Evolutionary conservation across 495 filamentous ascomycete genomes (phyloP).

Genomic region (Emericellopsis terricola): DNA sequence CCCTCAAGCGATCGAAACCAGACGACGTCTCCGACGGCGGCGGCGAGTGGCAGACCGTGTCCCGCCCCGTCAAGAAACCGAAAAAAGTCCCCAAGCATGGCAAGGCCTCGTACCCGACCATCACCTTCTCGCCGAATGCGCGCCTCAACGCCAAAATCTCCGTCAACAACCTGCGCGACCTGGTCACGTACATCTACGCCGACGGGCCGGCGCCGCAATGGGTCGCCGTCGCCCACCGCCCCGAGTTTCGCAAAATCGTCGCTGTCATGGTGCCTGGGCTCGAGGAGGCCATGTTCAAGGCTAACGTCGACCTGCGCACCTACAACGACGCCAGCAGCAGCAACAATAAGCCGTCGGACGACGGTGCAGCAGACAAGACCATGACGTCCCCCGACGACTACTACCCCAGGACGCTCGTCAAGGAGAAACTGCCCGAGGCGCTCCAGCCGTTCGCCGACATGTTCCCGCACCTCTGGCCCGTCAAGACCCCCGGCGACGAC

Average conservation of each 20-base stretch:
- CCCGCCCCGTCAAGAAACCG: slow-evolving; percentile 28
- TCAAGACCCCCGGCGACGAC: slow-evolving; percentile 68
- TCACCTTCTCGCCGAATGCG: slow-evolving; percentile 46
- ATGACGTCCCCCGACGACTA: slow-evolving; percentile 42
- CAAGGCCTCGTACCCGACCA: slow-evolving; percentile 50
- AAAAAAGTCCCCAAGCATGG: slow-evolving; percentile 37
- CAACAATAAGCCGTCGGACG: slow-evolving; percentile 12
- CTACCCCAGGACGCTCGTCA: slow-evolving; percentile 48
- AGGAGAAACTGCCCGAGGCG: slow-evolving; percentile 38
- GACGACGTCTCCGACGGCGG: slow-evolving; percentile 16
- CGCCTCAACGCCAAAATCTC: slow-evolving; percentile 58
- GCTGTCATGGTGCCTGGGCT: slow-evolving; percentile 89
- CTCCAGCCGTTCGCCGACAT: slow-evolving; percentile 60
- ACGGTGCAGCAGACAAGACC: slow-evolving; percentile 10
- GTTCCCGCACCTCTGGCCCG: slow-evolving; percentile 78
- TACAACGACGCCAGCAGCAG: slow-evolving; percentile 6
- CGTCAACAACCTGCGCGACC: slow-evolving; percentile 57
- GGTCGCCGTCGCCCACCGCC: slow-evolving; percentile 62
- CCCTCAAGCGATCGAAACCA: slow-evolving; percentile 20
- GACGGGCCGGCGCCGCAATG: slow-evolving; percentile 74
- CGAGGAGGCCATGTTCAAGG: slow-evolving; percentile 78
- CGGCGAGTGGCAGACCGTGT: slow-evolving; percentile 30
- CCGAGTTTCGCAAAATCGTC: slow-evolving; percentile 64
- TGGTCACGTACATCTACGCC: slow-evolving; percentile 79
- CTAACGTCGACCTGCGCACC: slow-evolving; percentile 32